Evolutionary conservation across 208 protist genomes (phyloP), one percentile per base, ranked within the genome.

Genomic region (Leptomonas seymouri): DNA sequence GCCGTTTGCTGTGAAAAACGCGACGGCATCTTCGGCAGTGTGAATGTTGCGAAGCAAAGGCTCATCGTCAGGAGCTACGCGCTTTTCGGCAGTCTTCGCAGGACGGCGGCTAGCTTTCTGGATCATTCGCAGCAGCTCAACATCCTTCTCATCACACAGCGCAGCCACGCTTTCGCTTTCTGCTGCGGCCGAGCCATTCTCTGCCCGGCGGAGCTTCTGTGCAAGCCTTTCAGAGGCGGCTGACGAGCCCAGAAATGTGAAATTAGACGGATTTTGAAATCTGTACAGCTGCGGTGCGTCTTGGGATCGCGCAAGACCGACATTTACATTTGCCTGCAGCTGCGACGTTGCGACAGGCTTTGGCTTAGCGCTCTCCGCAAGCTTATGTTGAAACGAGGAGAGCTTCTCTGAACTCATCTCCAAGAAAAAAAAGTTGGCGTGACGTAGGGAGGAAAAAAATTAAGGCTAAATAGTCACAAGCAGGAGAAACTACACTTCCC

Each of bases 1-100:
- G 39, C 94, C 93, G 72, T 95, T 76, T 25, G 89, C 82, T 11
- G 93, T 93, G 80, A 98, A 98, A 75, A 98, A 98, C 11, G 94
- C 85, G 60, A 98, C 88, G 34, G 87, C 94, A 56, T 98, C 96
- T 65, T 98, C 94, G 36, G 85, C 95, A 18, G 89, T 98, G 39
- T 92, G 81, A 39, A 98, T 76, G 15, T 68, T 69, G n/a, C 71
- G 67, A 46, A 97, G 87, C 44, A 94, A 66, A 1, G 51, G 71
- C 67, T 89, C 85, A 66, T 98, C 95, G 54, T 97, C 82, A 16
- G 95, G 95, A 20, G 95, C 95, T 1, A 93, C 90, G 27, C 53
- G 58, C 53, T 83, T 74, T 15, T 81, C 67, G 31, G 63, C 71
- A n/a, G 71, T 76, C 34, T 81, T 80, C 30, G 69, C 80, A 28